Base-by-base conservation (phyloP, 2,329 filamentous ascomycete species). In the Fusarium annulatum region DNA sequence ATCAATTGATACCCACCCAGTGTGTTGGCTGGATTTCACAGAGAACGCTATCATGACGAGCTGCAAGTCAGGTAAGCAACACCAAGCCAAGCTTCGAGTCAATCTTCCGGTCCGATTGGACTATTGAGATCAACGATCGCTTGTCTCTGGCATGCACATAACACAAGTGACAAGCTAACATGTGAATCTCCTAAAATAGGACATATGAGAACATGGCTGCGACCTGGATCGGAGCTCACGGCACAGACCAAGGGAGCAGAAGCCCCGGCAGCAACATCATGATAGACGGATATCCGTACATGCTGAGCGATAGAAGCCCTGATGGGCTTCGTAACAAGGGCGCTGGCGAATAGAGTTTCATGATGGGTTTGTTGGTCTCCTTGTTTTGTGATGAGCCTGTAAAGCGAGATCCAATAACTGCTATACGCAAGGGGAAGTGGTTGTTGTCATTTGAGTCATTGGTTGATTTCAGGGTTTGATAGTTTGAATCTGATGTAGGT, bases 21-120 rank as follows among this genome's bases (percentile, higher is more conserved):
- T 97, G 51, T 94, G 91, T 81, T 97, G 95, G 92, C 84, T 99
- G 43, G 93, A 92, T n/a, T 99, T 99, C 78, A 95, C 96, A 61
- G 93, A 98, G 80, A 92, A 97, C 77, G 93, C 93, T 72, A 97
- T 99, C 75, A 91, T 98, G 79, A 98, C 95, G 41, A 94, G 94
- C 75, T 98, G 95, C 84, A 93, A 94, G 80, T 93, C 92, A 84
- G 96, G 96, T 97, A 86, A 82, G 92, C 86, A 59, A 52, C 28
- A 52, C 42, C n/a, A 38, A 56, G 15, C 18, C 30, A 61, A 41
- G 23, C 49, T 52, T 39, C 12, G 30, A 34, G 34, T 65, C 38
- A 59, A 59, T 68, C 53, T 61, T 43, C 52, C 55, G 36, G 59
- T 60, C 63, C 64, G 57, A 68, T 58, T 46, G 34, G 51, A 56